Percentiles rank a stretch among this genome's conserved stretches.
These are phyloP conservation scores for Chenopodium berlandieri DNA, from an alignment of 148 eudicot genomes.

Conservation along the genomic window DNA sequence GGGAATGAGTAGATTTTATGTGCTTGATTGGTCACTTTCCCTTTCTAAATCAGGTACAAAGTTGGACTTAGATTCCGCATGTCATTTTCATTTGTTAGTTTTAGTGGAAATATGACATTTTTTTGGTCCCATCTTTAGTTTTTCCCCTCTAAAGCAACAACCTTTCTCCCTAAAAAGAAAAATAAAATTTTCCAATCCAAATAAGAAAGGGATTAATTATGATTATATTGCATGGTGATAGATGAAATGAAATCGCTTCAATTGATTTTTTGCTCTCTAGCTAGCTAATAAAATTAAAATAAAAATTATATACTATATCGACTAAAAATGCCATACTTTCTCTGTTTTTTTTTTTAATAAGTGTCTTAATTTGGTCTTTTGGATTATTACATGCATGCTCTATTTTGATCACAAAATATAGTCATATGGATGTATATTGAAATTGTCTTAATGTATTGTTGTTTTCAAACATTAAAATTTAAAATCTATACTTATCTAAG, in stretches of 20 bases:
- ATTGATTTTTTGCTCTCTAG: background rate
- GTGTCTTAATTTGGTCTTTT: no score
- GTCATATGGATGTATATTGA: no score
- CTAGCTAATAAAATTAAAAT: background rate
- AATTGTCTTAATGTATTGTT: no score
- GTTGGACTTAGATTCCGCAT: background rate
- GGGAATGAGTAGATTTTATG: background rate
- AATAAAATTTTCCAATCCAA: no score
- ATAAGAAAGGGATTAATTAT: background rate
- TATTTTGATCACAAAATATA: no score
- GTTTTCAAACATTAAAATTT: no score
- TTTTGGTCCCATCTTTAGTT: background rate
- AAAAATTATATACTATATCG: no score
- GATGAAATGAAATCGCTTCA: background rate
- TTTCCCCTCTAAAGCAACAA: background rate
- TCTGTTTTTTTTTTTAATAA: no score
- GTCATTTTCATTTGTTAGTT: constrained; percentile 12
- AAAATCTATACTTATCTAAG: no score
- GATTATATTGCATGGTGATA: background rate
- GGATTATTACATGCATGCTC: no score
- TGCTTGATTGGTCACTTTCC: constrained; percentile 6
- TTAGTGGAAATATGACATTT: constrained; percentile 19
- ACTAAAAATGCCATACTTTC: no score
- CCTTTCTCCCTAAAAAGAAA: background rate
- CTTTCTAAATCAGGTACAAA: constrained; percentile 13